phyloP scores from a whole-genome alignment of 148 eudicot species.

The Bassia scoparia region DNA sequence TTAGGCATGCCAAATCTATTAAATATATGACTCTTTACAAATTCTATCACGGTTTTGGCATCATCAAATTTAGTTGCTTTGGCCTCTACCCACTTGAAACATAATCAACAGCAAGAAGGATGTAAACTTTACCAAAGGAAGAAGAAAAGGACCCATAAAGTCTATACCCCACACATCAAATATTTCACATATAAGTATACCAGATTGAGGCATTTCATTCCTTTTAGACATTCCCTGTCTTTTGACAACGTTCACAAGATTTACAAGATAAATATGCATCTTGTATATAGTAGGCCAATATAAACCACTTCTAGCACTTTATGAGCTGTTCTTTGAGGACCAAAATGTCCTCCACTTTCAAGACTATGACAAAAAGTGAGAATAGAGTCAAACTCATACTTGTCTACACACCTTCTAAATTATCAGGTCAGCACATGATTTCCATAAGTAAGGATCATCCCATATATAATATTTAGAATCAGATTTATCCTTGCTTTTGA shows the following conservation, averaged over 20 bases:
- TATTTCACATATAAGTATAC: constrained; percentile 13
- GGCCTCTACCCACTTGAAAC: constrained; percentile 18
- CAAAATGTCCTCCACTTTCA: constrained; percentile 19
- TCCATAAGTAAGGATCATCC: constrained; percentile 21
- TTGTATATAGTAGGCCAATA: constrained; percentile 6
- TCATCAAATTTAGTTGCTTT: constrained; percentile 9
- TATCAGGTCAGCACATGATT: constrained; percentile 8
- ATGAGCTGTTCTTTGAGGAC: neutral
- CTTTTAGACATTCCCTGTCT: constrained; percentile 8
- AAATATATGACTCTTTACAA: constrained; percentile 17
- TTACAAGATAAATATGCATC: constrained; percentile 16
- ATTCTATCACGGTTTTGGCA: constrained; percentile 14
- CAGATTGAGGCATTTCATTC: constrained; percentile 10
- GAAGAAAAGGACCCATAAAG: constrained; percentile 20
- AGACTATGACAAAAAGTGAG: constrained; percentile 5
- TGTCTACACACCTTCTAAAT: constrained; percentile 15
- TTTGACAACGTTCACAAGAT: constrained; percentile 24
- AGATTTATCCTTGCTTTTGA: neutral
- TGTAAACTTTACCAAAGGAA: constrained; percentile 12
- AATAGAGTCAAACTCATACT: neutral
- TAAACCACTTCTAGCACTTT: constrained; percentile 20
- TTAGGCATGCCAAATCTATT: constrained; percentile 13
- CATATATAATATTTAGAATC: constrained; percentile 14
- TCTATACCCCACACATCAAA: constrained; percentile 24
- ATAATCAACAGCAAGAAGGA: constrained; percentile 13